Conservation (phyloP, 2,329 filamentous ascomycete genomes). For the Sarocladiaceae sp. region DNA sequence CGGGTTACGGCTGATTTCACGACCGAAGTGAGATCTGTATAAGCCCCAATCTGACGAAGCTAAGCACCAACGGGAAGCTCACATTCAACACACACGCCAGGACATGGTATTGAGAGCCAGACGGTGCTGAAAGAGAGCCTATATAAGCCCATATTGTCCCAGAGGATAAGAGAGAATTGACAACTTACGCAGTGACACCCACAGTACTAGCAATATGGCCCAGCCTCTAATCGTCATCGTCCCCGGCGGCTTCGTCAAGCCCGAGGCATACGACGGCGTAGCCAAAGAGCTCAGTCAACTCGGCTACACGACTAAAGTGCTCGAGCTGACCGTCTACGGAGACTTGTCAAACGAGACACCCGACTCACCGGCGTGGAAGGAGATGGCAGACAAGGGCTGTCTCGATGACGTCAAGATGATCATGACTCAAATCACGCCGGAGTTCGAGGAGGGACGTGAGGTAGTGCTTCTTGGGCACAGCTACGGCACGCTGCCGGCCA, state of each 20-base stretch:
- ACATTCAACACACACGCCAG: too few species aligned
- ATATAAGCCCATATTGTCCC: too few species aligned
- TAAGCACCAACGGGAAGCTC: too few species aligned
- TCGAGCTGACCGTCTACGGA: neutral
- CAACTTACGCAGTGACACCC: too few species aligned
- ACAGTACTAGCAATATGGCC: neutral
- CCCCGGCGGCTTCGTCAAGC: slow-evolving; percentile 6
- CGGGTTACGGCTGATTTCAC: too few species aligned
- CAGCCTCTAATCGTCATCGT: neutral
- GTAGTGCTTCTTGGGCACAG: slow-evolving; percentile 1
- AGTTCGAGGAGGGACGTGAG: neutral
- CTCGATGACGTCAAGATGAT: slow-evolving; percentile 1
- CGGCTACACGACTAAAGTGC: neutral
- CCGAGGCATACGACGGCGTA: slow-evolving; percentile 1
- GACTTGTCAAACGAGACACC: slow-evolving; percentile 4
- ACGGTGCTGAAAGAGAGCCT: too few species aligned
- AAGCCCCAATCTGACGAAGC: too few species aligned
- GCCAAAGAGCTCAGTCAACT: slow-evolving; percentile 3
- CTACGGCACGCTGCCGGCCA: slow-evolving; percentile 1
- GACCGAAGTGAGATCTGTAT: too few species aligned
- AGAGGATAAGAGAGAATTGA: too few species aligned
- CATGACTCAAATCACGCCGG: neutral
- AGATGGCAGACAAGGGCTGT: neutral
- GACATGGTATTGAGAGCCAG: too few species aligned
- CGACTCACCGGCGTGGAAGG: slow-evolving; percentile 2